Evolutionary conservation across 106 monocot genomes (phyloP), one percentile per base, ranked within the genome.

Genomic region (Platanthera guangdongensis): DNA sequence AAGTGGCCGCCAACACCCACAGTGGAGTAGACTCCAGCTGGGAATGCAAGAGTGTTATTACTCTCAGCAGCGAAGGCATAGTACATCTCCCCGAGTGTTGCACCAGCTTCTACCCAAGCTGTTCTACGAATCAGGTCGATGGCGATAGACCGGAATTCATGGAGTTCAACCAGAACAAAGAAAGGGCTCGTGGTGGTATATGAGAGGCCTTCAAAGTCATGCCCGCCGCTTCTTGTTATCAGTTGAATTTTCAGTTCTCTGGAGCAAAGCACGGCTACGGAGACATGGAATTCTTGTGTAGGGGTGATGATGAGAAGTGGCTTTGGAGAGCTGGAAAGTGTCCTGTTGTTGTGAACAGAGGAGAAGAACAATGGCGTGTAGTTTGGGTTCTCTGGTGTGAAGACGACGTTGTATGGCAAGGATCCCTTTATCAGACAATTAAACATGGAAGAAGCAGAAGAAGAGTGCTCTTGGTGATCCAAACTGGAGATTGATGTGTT

Each of bases 131-230:
- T 8, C 45, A 19, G 8, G 74, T 88, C 82, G 21, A 88, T 79
- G 8, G 62, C 25, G 46, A 88, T 47, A 6, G 54, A 67, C 6
- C 81, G 71, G 13, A 88, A 71, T 51, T 77, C 80, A 5, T 51
- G 71, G 51, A 91, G 85, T 52, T 90, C 88, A 39, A 90, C 2
- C 22, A 77, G 4, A 25, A 79, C 19, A 28, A 81, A 81, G 1
- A 48, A 6, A 0, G 25, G 19, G 21, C 65, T 47, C 7, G 47
- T 22, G 69, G 89, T 80, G 18, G 52, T 71, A 74, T 85, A 90
- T 6, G 87, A 85, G 67, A 90, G 73, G 51, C 84, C 90, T 69
- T 87, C 90, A 52, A 81, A 87, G 78, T 90, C 90, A 49, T 90
- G 90, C 5, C 87, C 87, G 47, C 90, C 87, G 76, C 90, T 87